Base-by-base conservation (phyloP, 176 grass and related monocot species). In the Oryza glumipatula region DNA sequence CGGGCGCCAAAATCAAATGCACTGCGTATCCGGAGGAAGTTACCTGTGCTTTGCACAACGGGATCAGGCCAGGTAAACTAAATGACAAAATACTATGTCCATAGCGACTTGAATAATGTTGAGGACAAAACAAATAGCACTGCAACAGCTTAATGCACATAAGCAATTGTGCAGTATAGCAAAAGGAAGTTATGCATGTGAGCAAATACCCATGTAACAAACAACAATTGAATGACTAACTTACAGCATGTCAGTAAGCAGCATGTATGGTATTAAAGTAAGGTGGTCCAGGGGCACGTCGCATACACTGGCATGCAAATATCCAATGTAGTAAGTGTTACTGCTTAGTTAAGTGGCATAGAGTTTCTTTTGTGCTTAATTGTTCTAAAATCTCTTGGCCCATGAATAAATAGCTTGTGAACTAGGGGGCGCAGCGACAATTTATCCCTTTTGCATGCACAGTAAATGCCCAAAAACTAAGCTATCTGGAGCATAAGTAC, bases 1-100 rank as follows among this genome's bases (percentile, higher is more conserved):
- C 89, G 89, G 67, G 93, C 96, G 47, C 96, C 96, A 83, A 93
- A 91, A 56, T 89, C 89, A 91, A 98, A 98, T 79, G 96, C 96
- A 74, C 93, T 95, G 26, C 85, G 90, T 92, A 95, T 98, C 28
- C 95, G 84, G 41, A 89, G 93, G 58, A 95, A 98, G 74, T 95
- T 98, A 33, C 95, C 91, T 98, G 80, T 7, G 12, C 11, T 64
- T 64, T 17, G 26, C n/a, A 7, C 5, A 33, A 6, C 26, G 26
- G 26, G 46, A 46, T 77, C 67, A 82, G 48, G 24, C 35, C 24
- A 74, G 13, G 46, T 2, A 64, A 63, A 63, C 9, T 61, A 63
- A 77, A 58, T 63, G 46, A 61, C 78, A 78, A 13, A 71, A n/a
- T 35, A 45, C 17, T 56, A 30, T 52, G 36, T 43, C 68, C 19